A percentile compares a stretch with the other conserved stretches of the same genome.
Conservation (phyloP, 176 grass and related monocot species). For the Urochloa ruziziensis region DNA sequence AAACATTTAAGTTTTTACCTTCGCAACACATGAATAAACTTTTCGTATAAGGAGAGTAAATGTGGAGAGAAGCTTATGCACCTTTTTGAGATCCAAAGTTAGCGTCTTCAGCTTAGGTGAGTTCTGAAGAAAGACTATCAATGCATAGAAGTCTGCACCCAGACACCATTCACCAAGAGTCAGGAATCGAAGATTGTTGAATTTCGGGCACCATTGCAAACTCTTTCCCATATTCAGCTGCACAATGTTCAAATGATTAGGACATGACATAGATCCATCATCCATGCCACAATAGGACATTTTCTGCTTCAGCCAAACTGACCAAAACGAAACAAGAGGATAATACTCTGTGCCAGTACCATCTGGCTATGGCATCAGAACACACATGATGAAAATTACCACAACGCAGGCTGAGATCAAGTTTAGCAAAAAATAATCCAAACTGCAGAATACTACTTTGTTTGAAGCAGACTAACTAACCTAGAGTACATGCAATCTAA, state of each 20-base stretch:
- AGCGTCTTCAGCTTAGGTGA: slow-evolving; percentile 13
- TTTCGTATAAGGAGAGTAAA: not conserved
- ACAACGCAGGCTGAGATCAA: too few species aligned
- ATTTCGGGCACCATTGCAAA: not conserved
- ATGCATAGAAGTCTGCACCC: not conserved
- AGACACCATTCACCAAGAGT: not conserved
- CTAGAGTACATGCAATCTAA: too few species aligned
- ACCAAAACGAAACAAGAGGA: too few species aligned
- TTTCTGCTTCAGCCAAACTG: too few species aligned
- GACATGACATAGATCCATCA: too few species aligned
- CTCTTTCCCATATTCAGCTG: not conserved
- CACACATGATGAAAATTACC: too few species aligned
- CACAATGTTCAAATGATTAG: not conserved
- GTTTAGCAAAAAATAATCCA: too few species aligned
- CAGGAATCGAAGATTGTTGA: slow-evolving; percentile 28
- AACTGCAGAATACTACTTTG: too few species aligned
- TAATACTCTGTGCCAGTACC: too few species aligned
- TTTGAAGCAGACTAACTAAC: too few species aligned
- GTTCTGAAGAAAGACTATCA: slow-evolving; percentile 34
- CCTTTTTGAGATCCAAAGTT: not conserved
- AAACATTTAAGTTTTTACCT: not conserved
- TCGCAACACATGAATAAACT: not conserved
- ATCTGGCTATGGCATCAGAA: too few species aligned
- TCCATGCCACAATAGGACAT: too few species aligned
- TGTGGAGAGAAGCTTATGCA: not conserved